These are phyloP conservation scores for Tagetes patula DNA, from an alignment of 129 eudicot species.

Conservation along the genomic window DNA sequence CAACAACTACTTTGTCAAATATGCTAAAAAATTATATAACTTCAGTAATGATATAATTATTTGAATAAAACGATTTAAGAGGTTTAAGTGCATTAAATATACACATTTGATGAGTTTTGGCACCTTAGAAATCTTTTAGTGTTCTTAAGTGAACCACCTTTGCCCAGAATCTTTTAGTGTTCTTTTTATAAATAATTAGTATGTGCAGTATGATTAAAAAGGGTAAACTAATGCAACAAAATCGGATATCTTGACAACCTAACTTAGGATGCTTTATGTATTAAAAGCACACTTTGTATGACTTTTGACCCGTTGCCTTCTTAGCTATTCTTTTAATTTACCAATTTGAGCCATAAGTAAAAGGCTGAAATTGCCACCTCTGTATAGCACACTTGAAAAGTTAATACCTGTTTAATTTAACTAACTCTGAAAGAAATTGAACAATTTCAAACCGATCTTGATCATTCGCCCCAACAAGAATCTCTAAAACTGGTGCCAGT, in stretches of 20 bases:
- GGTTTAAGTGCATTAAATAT: background rate
- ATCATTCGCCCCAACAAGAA: slow-evolving; percentile 47
- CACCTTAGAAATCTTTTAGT: too few species aligned
- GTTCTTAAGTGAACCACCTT: background rate
- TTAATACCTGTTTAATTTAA: slow-evolving; percentile 68
- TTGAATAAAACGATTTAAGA: background rate
- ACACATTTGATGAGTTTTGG: background rate
- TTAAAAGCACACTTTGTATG: background rate
- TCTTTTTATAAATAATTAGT: background rate
- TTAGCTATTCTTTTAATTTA: background rate
- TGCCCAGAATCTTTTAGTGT: background rate
- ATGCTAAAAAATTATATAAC: background rate
- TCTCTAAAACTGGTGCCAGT: slow-evolving; percentile 59
- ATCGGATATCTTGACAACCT: background rate
- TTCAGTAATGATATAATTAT: background rate
- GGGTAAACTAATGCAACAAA: background rate
- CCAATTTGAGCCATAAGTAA: background rate
- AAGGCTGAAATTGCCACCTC: background rate
- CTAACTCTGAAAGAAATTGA: slow-evolving; percentile 70
- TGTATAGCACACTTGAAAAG: background rate
- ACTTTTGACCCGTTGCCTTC: background rate
- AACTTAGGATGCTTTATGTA: background rate
- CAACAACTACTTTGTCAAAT: background rate
- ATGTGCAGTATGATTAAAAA: background rate
- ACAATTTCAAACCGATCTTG: slow-evolving; percentile 60